These are phyloP conservation scores for Platanthera zijinensis DNA, from an alignment of 106 monocot genomes.

Conservation along the genomic window DNA sequence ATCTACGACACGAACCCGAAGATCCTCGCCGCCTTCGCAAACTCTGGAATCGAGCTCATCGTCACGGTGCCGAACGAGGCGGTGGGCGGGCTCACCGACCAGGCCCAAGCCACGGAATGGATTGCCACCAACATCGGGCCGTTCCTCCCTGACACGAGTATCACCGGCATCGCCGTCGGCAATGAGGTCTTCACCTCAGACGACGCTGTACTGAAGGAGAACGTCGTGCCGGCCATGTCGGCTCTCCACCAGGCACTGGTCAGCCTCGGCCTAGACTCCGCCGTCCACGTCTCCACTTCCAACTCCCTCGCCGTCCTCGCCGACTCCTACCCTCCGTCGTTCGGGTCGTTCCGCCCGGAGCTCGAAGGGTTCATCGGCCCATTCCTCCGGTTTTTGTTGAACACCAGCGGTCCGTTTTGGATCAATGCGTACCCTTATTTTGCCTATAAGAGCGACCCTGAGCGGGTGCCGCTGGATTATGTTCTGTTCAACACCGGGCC, in stretches of 20 bases:
- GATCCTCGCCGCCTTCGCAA: slow-evolving; percentile 53
- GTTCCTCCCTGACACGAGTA: slow-evolving; percentile 62
- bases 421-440: slow-evolving; percentile 98
- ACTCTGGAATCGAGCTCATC: slow-evolving; percentile 49
- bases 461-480: slow-evolving; percentile 44
- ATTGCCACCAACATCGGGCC: slow-evolving; percentile 51
- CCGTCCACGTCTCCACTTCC: slow-evolving; percentile 62
- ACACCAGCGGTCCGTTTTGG: slow-evolving; percentile 76
- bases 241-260: slow-evolving; percentile 53
- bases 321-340: slow-evolving; percentile 75
- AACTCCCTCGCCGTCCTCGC: slow-evolving; percentile 70
- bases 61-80: slow-evolving; percentile 65
- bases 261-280: slow-evolving; percentile 41
- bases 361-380: slow-evolving; percentile 28
- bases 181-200: slow-evolving; percentile 71
- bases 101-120: slow-evolving; percentile 61
- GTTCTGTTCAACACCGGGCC: slow-evolving; percentile 46
- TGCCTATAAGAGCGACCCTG: slow-evolving; percentile 71
- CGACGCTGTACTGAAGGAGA: slow-evolving; percentile 47
- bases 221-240: slow-evolving; percentile 67
- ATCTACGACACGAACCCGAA: slow-evolving; percentile 70
- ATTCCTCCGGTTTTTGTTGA: slow-evolving; percentile 52
- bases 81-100: slow-evolving; percentile 31
- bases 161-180: slow-evolving; percentile 78
- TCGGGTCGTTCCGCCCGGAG: slow-evolving; percentile 50